Percentiles rank a stretch among this genome's conserved stretches.
Conservation (phyloP, 2,329 filamentous ascomycete species). For the Penicillium hordei region DNA sequence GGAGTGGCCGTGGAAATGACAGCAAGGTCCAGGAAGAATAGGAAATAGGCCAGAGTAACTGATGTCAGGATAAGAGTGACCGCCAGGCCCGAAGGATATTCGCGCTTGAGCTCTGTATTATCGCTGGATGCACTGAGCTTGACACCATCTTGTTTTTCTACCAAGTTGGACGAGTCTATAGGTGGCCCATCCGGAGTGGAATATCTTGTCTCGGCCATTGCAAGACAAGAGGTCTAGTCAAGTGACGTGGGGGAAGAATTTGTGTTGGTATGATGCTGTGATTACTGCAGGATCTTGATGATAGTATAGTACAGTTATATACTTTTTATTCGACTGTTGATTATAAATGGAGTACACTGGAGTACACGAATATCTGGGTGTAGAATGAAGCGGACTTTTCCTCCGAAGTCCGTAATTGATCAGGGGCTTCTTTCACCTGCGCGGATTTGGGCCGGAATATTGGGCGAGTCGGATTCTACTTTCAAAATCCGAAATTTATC, state of each 20-base stretch:
- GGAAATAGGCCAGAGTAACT: constrained; percentile 26
- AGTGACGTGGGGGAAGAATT: not conserved
- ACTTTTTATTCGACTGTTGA: not conserved
- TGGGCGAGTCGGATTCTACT: not conserved
- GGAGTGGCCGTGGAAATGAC: constrained; percentile 27
- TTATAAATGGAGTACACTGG: not conserved
- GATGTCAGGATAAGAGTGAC: constrained; percentile 23
- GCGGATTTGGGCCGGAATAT: constrained; percentile 3
- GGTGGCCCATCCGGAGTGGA: not conserved
- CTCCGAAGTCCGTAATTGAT: constrained; percentile 2
- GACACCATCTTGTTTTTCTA: constrained; percentile 8
- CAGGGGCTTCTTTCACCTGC: not conserved
- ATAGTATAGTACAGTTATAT: not conserved
- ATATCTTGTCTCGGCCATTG: not conserved
- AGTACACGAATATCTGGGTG: not conserved
- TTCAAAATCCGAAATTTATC: not conserved
- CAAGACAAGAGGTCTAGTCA: not conserved
- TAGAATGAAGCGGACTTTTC: not conserved
- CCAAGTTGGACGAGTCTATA: too few species aligned
- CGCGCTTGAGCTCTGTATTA: constrained; percentile 15
- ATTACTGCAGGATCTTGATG: not conserved
- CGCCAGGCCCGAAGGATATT: constrained; percentile 20
- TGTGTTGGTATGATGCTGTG: not conserved
- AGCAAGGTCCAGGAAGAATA: constrained; percentile 26
- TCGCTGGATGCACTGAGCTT: constrained; percentile 3